Evolutionary conservation across 176 grass and related monocot species (phyloP), one percentile per base, ranked within the genome.

Genomic region (Ensete ventricosum): DNA sequence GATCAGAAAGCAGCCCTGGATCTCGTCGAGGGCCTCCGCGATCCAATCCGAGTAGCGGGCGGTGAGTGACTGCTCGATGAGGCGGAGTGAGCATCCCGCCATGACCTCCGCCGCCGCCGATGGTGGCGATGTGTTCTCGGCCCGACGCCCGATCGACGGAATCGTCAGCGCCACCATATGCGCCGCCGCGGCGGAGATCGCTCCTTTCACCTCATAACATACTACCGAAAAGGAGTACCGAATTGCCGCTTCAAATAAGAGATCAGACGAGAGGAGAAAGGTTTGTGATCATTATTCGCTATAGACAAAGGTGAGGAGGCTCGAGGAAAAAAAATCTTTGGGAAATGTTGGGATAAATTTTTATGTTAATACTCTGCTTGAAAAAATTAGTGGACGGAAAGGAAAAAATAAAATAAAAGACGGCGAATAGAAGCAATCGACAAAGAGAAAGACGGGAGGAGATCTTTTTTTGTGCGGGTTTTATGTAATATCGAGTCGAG

Each of bases 21-120:
- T 83, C 80, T 94, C 95, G 82, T 99, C 81, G 64, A 99, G 90
- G 10, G 84, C 77, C 79, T 98, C 95, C 57, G 64, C 12, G 67
- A 93, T 78, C 95, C 88, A 94, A 26, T 87, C 84, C n/a, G 95
- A 91, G 88, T 98, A 98, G 1, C 90, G 74, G 53, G 84, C 60
- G 43, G 88, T 85, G 24, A 98, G 90, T n/a, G 95, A 98, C 16
- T 63, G 69, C 43, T 52, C 55, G 48, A 80, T 26, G 20, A 21
- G 84, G 14, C 24, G 69, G 64, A 2, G 64, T 62, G 2, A 53
- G 24, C 59, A 11, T 55, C 54, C 53, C 55, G 69, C 19, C 43
- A 26, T 62, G 11, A 27, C 51, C 34, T 72, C 76, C 27, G 72
- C 64, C 22, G 4, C 2, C 67, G 16, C 11, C 23, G 64, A 5